Percentiles rank a stretch among this genome's conserved stretches.
Conservation (phyloP, 1,284 basidiomycete genomes). For the Microbotryomycetes sp. region DNA sequence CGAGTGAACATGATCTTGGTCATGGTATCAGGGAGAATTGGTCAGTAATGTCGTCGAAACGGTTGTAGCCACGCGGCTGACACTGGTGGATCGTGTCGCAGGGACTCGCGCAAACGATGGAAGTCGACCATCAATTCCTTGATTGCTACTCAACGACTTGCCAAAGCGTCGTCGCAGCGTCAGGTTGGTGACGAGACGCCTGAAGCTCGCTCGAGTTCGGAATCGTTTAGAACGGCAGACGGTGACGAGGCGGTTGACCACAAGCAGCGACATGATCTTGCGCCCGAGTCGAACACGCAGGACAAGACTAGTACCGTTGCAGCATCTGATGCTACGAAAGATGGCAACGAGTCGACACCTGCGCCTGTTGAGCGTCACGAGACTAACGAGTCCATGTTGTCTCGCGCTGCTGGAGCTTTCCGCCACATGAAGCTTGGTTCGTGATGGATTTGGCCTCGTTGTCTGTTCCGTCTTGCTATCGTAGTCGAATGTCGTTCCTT, state of each 20-base stretch:
- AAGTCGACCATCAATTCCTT: conserved; percentile 29
- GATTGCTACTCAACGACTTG: conserved; percentile 21
- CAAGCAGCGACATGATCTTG: too few relatives aligned
- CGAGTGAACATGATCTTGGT: conserved; percentile 63
- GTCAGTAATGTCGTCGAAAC: conserved; percentile 7
- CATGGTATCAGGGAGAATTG: conserved; percentile 65
- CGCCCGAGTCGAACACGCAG: too few relatives aligned
- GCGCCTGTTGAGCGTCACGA: background rate
- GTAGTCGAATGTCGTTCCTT: background rate
- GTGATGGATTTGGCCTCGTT: background rate
- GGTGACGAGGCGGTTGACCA: background rate
- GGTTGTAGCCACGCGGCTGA: background rate
- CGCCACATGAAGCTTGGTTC: background rate
- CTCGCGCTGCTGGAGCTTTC: background rate
- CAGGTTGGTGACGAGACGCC: background rate
- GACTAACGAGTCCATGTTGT: background rate
- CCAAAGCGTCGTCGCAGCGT: background rate
- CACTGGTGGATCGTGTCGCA: background rate
- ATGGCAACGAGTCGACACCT: background rate
- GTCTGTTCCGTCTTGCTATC: too few relatives aligned
- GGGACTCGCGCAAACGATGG: conserved; percentile 22
- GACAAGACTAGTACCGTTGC: too few relatives aligned
- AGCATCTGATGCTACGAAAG: too few relatives aligned
- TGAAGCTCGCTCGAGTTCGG: background rate
- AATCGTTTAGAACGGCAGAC: background rate